These are phyloP conservation scores for Metschnikowia anglica DNA, from an alignment of 805 yeast genomes.

Conservation along the genomic window DNA sequence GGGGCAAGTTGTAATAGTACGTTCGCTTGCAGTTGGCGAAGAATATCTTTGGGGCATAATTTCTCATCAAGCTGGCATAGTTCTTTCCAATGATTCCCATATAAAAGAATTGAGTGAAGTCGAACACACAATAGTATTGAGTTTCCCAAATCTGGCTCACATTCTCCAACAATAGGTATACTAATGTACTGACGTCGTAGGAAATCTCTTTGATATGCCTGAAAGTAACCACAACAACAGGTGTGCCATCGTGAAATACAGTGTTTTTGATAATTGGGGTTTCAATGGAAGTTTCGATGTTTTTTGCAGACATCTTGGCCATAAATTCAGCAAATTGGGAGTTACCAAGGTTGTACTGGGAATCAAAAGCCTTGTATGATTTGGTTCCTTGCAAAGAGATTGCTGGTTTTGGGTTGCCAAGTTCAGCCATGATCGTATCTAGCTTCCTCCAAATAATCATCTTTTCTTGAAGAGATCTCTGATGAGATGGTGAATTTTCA, in stretches of 20 bases:
- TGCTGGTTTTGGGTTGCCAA: constrained; percentile 61
- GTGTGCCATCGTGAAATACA: constrained; percentile 70
- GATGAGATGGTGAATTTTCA: constrained; percentile 21
- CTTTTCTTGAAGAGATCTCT: constrained; percentile 23
- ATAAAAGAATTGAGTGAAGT: constrained; percentile 61
- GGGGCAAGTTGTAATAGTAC: constrained; percentile 52
- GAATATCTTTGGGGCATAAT: constrained; percentile 52
- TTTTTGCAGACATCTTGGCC: constrained; percentile 61
- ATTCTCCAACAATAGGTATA: constrained; percentile 61
- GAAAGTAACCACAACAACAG: constrained; percentile 57
- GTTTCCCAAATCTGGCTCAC: constrained; percentile 71
- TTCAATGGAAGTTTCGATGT: constrained; percentile 45
- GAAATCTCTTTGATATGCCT: constrained; percentile 34
- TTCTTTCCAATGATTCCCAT: constrained; percentile 24
- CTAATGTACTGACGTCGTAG: constrained; percentile 47
- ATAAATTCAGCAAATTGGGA: constrained; percentile 67
- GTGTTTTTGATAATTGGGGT: constrained; percentile 57
- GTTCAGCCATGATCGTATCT: constrained; percentile 46
- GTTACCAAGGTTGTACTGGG: constrained; percentile 47
- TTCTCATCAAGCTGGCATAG: constrained; percentile 38
- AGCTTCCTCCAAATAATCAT: constrained; percentile 34
- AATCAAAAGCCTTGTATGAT: constrained; percentile 41
- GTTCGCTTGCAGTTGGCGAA: constrained; percentile 51
- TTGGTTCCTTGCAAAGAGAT: constrained; percentile 58
- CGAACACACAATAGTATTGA: constrained; percentile 60